These are phyloP conservation scores for Taphrina pruni DNA, from an alignment of 1,139 yeast species.

Conservation along the genomic window DNA sequence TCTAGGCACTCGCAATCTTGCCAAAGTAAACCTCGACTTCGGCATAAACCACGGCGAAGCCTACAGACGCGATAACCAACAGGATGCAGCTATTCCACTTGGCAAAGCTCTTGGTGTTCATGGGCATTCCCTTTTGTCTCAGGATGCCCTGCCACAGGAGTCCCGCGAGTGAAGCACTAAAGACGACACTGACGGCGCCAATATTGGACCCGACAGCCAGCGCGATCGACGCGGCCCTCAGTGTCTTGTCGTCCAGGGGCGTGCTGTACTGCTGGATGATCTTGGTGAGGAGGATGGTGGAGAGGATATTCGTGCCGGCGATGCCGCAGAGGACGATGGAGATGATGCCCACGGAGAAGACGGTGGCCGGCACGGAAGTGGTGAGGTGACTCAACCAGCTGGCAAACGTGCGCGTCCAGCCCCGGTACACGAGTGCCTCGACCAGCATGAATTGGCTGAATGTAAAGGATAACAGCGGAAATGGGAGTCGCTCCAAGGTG, in stretches of 20 bases:
- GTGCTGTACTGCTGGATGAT: slow-evolving; percentile 30
- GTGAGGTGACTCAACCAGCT: slow-evolving; percentile 30
- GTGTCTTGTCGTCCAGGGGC: slow-evolving; percentile 2
- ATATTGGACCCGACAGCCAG: slow-evolving; percentile 37
- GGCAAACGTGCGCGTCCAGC: slow-evolving; percentile 41
- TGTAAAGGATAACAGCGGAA: slow-evolving; percentile 37
- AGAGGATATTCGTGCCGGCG: slow-evolving; percentile 40
- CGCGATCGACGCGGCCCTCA: slow-evolving; percentile 35
- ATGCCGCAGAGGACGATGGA: slow-evolving; percentile 38
- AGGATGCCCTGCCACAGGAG: slow-evolving; percentile 38
- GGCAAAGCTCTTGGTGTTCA: slow-evolving; percentile 32
- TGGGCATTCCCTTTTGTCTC: slow-evolving; percentile 30
- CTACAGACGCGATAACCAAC: slow-evolving; percentile 13
- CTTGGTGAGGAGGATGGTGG: slow-evolving; percentile 38
- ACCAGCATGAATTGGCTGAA: slow-evolving; percentile 41
- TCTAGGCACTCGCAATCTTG: slow-evolving; percentile 7
- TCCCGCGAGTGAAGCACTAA: slow-evolving; percentile 41
- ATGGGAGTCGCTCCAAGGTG: slow-evolving; percentile 38
- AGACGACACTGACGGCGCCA: slow-evolving; percentile 38
- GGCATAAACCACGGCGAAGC: slow-evolving; percentile 38
- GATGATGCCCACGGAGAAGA: slow-evolving; percentile 37
- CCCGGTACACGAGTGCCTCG: slow-evolving; percentile 39
- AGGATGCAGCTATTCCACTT: slow-evolving; percentile 33
- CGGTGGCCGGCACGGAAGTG: slow-evolving; percentile 19
- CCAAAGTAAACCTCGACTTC: slow-evolving; percentile 42